Evolutionary conservation across 768 basidiomycete genomes (phyloP).

Genomic region (Lenzites betulinus): DNA sequence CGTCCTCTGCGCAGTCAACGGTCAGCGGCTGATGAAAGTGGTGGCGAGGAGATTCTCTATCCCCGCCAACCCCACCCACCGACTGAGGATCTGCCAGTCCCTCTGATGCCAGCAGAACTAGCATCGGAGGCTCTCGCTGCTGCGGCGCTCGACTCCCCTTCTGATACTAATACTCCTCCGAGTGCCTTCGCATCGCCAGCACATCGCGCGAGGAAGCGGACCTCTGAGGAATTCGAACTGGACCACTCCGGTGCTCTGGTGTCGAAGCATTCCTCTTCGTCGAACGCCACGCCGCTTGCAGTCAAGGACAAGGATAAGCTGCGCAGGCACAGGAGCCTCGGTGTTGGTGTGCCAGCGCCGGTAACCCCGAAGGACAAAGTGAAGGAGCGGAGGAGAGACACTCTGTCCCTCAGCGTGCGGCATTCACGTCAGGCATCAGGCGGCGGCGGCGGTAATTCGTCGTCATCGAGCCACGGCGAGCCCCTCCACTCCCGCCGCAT

Average conservation of each 20-base stretch:
- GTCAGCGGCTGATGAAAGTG: slow-evolving; percentile 81
- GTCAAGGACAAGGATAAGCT: slow-evolving; percentile 50
- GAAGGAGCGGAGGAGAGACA: slow-evolving; percentile 43
- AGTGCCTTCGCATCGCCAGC: slow-evolving; percentile 58
- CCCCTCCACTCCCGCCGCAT: slow-evolving; percentile 55
- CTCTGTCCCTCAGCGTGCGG: slow-evolving; percentile 31
- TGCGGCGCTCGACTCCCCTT: not conserved
- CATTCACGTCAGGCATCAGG: slow-evolving; percentile 71
- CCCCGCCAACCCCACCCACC: slow-evolving; percentile 56
- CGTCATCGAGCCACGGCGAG: slow-evolving; percentile 60
- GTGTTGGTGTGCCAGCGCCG: slow-evolving; percentile 47
- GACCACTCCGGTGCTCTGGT: slow-evolving; percentile 66
- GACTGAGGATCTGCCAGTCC: slow-evolving; percentile 23
- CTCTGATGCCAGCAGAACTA: not conserved
- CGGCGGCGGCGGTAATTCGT: too few species aligned
- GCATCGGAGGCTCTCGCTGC: not conserved
- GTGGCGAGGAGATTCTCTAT: slow-evolving; percentile 88
- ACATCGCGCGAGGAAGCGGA: slow-evolving; percentile 69
- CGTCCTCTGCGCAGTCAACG: slow-evolving; percentile 58
- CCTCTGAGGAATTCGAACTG: slow-evolving; percentile 82
- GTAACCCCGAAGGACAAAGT: slow-evolving; percentile 44
- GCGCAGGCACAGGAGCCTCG: slow-evolving; percentile 76
- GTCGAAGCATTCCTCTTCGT: slow-evolving; percentile 47
- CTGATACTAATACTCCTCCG: slow-evolving; percentile 50
- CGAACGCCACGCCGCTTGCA: slow-evolving; percentile 20